A percentile compares a stretch with the other conserved stretches of the same genome.
These are phyloP conservation scores for Penicillium corylophilum DNA, from an alignment of 2,329 filamentous ascomycete species.

Conservation along the genomic window DNA sequence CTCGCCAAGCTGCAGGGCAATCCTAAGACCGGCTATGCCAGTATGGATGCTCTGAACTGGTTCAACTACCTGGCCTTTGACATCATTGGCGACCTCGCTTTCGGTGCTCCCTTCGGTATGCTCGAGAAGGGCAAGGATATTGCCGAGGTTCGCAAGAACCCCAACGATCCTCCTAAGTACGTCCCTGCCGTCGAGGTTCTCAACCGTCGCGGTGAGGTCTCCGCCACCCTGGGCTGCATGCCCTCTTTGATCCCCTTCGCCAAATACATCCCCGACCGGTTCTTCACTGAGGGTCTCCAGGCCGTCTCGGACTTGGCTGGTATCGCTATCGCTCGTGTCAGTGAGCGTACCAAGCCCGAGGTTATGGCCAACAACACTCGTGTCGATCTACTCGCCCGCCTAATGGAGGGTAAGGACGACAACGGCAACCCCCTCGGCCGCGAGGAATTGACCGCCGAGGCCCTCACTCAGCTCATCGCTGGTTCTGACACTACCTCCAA, in stretches of 20 bases:
- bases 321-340: slow-evolving; percentile 82
- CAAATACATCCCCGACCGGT: slow-evolving; percentile 75
- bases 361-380: slow-evolving; percentile 61
- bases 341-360: slow-evolving; percentile 67
- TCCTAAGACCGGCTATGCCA: slow-evolving; percentile 56
- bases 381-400: slow-evolving; percentile 74
- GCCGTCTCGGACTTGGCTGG: slow-evolving; percentile 80
- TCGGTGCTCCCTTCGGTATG: slow-evolving; percentile 82
- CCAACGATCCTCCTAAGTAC: slow-evolving; percentile 63
- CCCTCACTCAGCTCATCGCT: slow-evolving; percentile 80
- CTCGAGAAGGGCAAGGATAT: slow-evolving; percentile 72
- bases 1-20: slow-evolving; percentile 53
- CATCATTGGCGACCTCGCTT: slow-evolving; percentile 63
- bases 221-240: slow-evolving; percentile 71
- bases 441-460: slow-evolving; percentile 82
- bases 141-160: slow-evolving; percentile 67
- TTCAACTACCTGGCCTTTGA: slow-evolving; percentile 69
- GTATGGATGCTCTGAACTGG: slow-evolving; percentile 74
- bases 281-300: slow-evolving; percentile 71
- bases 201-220: slow-evolving; percentile 84
- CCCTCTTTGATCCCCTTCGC: slow-evolving; percentile 77
- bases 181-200: slow-evolving; percentile 82
- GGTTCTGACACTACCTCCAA: slow-evolving; percentile 67
- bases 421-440: slow-evolving; percentile 72
- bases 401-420: slow-evolving; percentile 85